Conservation (phyloP, 1,284 basidiomycete genomes). For the Apiotrichum veenhuisii region DNA sequence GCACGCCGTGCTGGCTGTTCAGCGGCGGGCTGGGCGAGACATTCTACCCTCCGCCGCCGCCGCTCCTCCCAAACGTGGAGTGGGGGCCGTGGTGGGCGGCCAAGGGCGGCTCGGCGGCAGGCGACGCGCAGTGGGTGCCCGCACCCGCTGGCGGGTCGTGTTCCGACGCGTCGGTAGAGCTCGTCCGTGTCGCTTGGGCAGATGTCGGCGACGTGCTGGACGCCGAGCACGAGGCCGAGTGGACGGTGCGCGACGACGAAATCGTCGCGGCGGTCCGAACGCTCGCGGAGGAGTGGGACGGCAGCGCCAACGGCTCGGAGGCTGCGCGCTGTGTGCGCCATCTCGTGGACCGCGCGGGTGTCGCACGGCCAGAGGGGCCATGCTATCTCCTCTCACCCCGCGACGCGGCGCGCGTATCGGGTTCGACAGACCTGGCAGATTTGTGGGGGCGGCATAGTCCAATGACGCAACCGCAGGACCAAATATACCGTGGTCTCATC, state of each 20-base stretch:
- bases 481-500: constrained; percentile 32
- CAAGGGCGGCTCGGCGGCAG: constrained; percentile 11
- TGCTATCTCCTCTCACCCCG: constrained; percentile 31
- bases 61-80: constrained; percentile 36
- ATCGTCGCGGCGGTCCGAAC: constrained; percentile 7
- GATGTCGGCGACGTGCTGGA: constrained; percentile 44
- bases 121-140: constrained; percentile 15
- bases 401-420: background rate
- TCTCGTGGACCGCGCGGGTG: constrained; percentile 12
- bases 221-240: constrained; percentile 16
- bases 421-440: constrained; percentile 7
- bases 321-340: constrained; percentile 33
- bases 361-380: constrained; percentile 12
- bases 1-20: constrained; percentile 5
- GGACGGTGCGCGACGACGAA: constrained; percentile 11
- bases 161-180: constrained; percentile 14
- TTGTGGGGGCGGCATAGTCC: constrained; percentile 3
- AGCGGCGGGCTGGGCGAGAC: constrained; percentile 10
- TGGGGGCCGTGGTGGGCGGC: constrained; percentile 41
- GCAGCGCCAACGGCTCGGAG: constrained; percentile 18
- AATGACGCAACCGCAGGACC: background rate
- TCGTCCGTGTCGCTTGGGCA: constrained; percentile 41
- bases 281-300: constrained; percentile 24
- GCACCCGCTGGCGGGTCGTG: background rate
- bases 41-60: constrained; percentile 35